Evolutionary conservation across 2,329 filamentous ascomycete species (phyloP), one percentile per base, ranked within the genome.

Genomic region (Podosphaera fusca): DNA sequence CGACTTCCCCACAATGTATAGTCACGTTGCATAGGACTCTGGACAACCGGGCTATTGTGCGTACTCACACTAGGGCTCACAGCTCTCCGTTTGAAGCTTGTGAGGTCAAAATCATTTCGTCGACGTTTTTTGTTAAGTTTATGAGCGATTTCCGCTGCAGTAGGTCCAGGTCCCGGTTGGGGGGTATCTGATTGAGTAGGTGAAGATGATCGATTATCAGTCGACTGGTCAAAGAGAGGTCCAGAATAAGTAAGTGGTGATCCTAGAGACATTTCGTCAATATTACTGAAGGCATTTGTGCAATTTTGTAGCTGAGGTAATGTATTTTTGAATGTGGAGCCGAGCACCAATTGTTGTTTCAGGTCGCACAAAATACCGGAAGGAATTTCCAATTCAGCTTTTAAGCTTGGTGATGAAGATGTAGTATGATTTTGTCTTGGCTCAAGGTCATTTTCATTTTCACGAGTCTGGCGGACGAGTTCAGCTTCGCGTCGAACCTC

Each of bases 401-500:
- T 30, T 65, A 56, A 74, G 69, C 53, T 75, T 67, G 9, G 10
- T 33, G 31, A 36, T 5, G 40, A 42, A 29, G 51, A 9, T 29
- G 29, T 38, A 35, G 31, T 34, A 38, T n/a, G n/a, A 14, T n/a
- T 70, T 68, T 62, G 72, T 65, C 68, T 62, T 40, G 68, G 72
- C 58, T 79, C 77, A 12, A 81, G 70, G 54, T 81, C 79, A 60
- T 82, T 77, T 64, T 95, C 89, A 63, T 84, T 90, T 68, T 96
- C 92, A 47, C 88, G 84, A 34, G 96, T 89, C 69, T 95, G 92
- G 55, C 87, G 85, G 60, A 98, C 87, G 4, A 96, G 92, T 69
- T 96, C 90, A 42, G 90, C 88, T 72, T 98, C 92, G 45, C 88
- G 83, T 56, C 85, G 82, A 58, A 87, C 81, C 69, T 98, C 92